Base-by-base conservation (phyloP, 2,329 filamentous ascomycete species). In the Esteya vermicola region DNA sequence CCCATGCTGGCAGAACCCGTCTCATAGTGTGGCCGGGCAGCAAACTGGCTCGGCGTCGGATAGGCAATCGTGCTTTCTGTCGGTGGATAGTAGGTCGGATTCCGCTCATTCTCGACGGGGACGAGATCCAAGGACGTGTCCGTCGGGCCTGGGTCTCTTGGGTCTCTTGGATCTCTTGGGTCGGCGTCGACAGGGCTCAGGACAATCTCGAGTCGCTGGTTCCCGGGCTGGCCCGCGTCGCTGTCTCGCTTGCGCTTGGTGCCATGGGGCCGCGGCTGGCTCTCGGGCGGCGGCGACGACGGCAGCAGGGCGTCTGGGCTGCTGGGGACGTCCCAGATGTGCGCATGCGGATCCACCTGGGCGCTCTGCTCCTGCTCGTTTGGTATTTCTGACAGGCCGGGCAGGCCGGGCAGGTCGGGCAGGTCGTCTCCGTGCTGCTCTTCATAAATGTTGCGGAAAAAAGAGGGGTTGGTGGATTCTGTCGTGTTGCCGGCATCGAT, bases 381-480 rank as follows among this genome's bases (percentile, higher is more conserved):
- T 14, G 19, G 27, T 7, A 20, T 9, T 19, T 14, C 23, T 31
- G 9, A 14, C 32, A n/a, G n/a, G 19, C 26, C 2, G 10, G 16
- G 9, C 21, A 14, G 3, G n/a, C 25, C 2, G 20, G 14, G 9
- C 28, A 34, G 27, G 16, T 35, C 19, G 23, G 25, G 13, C 33
- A 28, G 9, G 25, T n/a, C 12, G 7, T 18, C 25, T 41, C 47
- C 9, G 53, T 59, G 57, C 47, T 70, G 65, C 36, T 68, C 62
- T 19, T 66, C 56, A 42, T 67, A 70, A 9, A 71, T 49, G 37
- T 54, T 57, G 35, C 61, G 60, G 45, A 71, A 71, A 46, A 68
- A 64, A 0, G 56, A 58, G 2, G 61, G 57, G 42, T 71, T 64
- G 1, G 68, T 71, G 14, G 67, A 70, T 19, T 51, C 55, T 50